Evolutionary conservation across 352 stramenopile species (phyloP).

Genomic region (Phytopythium oedochilum): DNA sequence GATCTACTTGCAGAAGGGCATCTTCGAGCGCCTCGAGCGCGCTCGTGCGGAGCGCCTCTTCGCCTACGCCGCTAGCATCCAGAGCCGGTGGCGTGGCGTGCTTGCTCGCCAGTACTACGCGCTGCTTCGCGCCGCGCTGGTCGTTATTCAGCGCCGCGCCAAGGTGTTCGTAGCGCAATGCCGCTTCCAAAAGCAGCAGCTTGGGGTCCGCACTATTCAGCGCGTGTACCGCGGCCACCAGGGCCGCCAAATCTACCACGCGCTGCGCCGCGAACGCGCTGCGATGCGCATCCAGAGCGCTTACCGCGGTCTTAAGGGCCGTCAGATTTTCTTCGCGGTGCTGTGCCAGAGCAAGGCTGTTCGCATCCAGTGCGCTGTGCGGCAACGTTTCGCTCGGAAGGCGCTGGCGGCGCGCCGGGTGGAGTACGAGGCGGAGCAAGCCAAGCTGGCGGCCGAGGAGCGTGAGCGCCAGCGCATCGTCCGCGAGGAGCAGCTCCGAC

Average conservation of each 20-base stretch:
- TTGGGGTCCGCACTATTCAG: conserved; percentile 22
- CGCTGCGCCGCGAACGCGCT: conserved; percentile 21
- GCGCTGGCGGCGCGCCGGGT: conserved; percentile 20
- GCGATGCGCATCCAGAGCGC: conserved; percentile 44
- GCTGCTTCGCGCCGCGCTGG: conserved; percentile 26
- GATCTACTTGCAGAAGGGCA: conserved; percentile 84
- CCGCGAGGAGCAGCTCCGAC: not conserved
- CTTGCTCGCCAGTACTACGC: conserved; percentile 26
- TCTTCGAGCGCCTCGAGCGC: conserved; percentile 67
- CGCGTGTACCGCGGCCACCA: conserved; percentile 32
- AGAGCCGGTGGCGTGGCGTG: conserved; percentile 57
- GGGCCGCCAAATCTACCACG: conserved; percentile 16
- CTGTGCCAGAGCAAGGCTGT: conserved; percentile 37
- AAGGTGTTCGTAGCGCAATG: conserved; percentile 41
- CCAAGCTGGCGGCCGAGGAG: conserved; percentile 24
- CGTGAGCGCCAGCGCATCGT: conserved; percentile 24
- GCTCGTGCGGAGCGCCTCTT: conserved; percentile 65
- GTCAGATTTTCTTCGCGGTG: conserved; percentile 22
- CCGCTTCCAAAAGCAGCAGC: conserved; percentile 24
- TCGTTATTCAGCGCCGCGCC: conserved; percentile 38
- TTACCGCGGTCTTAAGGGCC: conserved; percentile 35
- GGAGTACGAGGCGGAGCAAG: conserved; percentile 28
- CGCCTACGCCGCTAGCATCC: conserved; percentile 52
- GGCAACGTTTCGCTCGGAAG: conserved; percentile 31
- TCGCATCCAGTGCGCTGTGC: conserved; percentile 45